Conservation (phyloP, 768 basidiomycete species). For the Tricholoma hemisulphureum region DNA sequence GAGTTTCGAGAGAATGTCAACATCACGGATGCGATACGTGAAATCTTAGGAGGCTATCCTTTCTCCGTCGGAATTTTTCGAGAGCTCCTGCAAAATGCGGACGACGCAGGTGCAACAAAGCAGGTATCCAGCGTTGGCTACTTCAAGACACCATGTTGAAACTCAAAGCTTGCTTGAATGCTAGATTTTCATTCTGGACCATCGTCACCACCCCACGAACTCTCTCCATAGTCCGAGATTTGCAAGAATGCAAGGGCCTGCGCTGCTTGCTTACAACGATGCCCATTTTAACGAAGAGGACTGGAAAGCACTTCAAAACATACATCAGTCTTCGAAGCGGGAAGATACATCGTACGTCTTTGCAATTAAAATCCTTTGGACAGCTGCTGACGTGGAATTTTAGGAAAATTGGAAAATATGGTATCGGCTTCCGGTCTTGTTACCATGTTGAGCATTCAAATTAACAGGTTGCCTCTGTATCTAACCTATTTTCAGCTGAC, state of each 20-base stretch:
- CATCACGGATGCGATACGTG: not conserved
- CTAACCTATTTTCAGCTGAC: constrained; percentile 34
- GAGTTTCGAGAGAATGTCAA: not conserved
- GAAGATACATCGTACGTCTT: not conserved
- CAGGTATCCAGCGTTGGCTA: not conserved
- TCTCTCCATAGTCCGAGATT: not conserved
- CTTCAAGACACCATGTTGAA: not conserved
- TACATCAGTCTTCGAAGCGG: not conserved
- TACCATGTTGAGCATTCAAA: constrained; percentile 40
- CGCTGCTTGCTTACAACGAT: not conserved
- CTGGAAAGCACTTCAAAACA: not conserved
- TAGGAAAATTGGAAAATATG: constrained; percentile 55
- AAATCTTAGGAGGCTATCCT: not conserved
- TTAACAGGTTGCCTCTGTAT: not conserved
- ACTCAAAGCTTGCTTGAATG: not conserved
- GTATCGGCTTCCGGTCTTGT: constrained; percentile 47
- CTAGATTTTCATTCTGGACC: not conserved
- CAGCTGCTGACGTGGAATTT: not conserved
- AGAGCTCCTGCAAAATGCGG: not conserved
- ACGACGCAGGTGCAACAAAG: not conserved
- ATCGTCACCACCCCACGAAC: not conserved
- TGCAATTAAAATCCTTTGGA: not conserved
- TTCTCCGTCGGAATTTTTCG: not conserved
- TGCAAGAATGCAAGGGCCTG: not conserved
- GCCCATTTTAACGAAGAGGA: not conserved